phyloP scores from a whole-genome alignment of 208 protist species.

The Leishmania gerbilli region DNA sequence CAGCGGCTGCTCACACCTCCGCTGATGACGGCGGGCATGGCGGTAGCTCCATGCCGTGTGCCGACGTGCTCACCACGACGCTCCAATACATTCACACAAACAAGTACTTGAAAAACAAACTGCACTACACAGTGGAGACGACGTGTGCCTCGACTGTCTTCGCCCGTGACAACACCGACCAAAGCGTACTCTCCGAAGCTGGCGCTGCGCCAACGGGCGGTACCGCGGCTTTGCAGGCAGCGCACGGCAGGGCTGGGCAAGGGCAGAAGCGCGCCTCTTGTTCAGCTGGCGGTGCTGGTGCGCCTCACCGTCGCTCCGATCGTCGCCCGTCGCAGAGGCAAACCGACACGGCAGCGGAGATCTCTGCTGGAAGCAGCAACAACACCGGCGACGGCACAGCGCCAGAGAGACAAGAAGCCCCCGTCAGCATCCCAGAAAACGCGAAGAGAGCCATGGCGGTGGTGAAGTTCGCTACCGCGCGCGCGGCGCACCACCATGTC shows the following conservation, averaged over 20 bases:
- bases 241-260: not conserved
- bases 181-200: not conserved
- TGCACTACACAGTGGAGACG: constrained; percentile 82
- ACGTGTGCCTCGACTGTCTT: constrained; percentile 13
- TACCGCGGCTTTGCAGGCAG: not conserved
- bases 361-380: constrained; percentile 6
- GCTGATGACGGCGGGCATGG: not conserved
- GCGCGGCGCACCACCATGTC: constrained; percentile 43
- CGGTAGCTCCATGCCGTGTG: constrained; percentile 20
- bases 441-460: constrained; percentile 32
- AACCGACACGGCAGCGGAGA: not conserved
- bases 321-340: not conserved
- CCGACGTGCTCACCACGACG: constrained; percentile 42
- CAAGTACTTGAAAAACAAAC: constrained; percentile 58
- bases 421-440: not conserved
- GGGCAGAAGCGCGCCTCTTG: not conserved
- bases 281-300: not conserved
- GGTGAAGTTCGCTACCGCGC: constrained; percentile 37
- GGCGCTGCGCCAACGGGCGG: not conserved
- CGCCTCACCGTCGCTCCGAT: not conserved
- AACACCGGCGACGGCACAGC: not conserved
- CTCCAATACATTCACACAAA: constrained; percentile 53
- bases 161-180: not conserved
- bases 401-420: not conserved
- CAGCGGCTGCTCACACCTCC: not conserved